These are phyloP conservation scores for Aspergillus aculeatinus DNA, from an alignment of 2,329 filamentous ascomycete genomes.

Conservation along the genomic window DNA sequence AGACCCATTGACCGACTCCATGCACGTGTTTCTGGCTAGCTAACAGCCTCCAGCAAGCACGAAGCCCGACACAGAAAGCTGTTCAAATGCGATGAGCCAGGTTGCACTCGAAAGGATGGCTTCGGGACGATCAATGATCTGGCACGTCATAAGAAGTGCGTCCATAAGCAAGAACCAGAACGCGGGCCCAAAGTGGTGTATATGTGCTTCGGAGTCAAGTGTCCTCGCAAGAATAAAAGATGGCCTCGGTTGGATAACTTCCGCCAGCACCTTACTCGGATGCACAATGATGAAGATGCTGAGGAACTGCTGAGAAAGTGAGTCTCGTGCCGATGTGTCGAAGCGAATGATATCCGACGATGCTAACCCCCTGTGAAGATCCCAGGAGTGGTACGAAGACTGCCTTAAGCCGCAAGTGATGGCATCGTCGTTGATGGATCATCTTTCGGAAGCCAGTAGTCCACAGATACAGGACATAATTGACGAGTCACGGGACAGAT, in stretches of 20 bases:
- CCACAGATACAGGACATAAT: neutral
- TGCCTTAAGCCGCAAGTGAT: conserved; percentile 23
- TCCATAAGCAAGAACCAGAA: conserved; percentile 57
- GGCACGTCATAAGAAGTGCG: conserved; percentile 71
- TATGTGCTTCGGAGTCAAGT: conserved; percentile 59
- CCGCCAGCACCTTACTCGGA: conserved; percentile 69
- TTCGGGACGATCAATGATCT: conserved; percentile 82
- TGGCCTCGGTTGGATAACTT: conserved; percentile 90
- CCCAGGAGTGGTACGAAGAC: conserved; percentile 37
- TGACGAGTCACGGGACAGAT: neutral
- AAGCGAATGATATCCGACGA: neutral
- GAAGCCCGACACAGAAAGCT: conserved; percentile 67
- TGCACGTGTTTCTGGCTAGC: neutral
- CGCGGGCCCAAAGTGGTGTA: conserved; percentile 55
- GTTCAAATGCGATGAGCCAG: conserved; percentile 58
- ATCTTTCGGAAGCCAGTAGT: conserved; percentile 10
- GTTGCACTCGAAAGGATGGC: conserved; percentile 62
- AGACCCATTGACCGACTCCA: neutral
- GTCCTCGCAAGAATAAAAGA: conserved; percentile 62
- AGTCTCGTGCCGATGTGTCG: conserved; percentile 15
- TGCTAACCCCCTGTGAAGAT: conserved; percentile 21
- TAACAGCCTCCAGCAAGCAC: conserved; percentile 64
- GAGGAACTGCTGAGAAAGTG: conserved; percentile 51
- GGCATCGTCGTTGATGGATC: conserved; percentile 17
- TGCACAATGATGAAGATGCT: conserved; percentile 57